Conservation (phyloP, 306 rosid genomes). For the Begonia masoniana region DNA sequence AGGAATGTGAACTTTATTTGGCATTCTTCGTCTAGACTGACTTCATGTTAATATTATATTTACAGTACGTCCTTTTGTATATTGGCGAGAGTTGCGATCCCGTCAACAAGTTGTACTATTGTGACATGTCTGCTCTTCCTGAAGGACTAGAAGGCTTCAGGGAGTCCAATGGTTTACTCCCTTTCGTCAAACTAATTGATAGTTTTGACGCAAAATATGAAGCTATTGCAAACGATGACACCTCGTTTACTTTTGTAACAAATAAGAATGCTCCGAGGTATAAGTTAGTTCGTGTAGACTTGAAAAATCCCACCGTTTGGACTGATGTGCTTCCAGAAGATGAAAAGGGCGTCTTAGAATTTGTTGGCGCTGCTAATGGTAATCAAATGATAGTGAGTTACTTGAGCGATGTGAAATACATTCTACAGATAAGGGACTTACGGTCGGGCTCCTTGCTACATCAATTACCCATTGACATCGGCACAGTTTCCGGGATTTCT, state of each 20-base stretch:
- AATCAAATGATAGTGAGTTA: slow-evolving; percentile 65
- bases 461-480: slow-evolving; percentile 79
- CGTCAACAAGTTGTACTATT: slow-evolving; percentile 78
- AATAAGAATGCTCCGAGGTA: slow-evolving; percentile 91
- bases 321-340: slow-evolving; percentile 59
- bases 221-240: slow-evolving; percentile 68
- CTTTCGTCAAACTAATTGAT: slow-evolving; percentile 65
- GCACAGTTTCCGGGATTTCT: slow-evolving; percentile 61
- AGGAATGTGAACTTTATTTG: no score
- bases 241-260: slow-evolving; percentile 59
- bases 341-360: slow-evolving; percentile 69
- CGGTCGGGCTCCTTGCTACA: slow-evolving; percentile 68
- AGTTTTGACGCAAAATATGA: slow-evolving; percentile 55
- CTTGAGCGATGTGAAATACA: slow-evolving; percentile 84
- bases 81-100: slow-evolving; percentile 79
- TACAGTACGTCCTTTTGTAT: slow-evolving; percentile 50
- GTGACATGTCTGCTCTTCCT: slow-evolving; percentile 57
- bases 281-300: slow-evolving; percentile 69
- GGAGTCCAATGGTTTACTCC: slow-evolving; percentile 49
- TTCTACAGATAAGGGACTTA: slow-evolving; percentile 74
- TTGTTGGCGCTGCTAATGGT: slow-evolving; percentile 68
- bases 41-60: slow-evolving; percentile 8
- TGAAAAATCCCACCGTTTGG: slow-evolving; percentile 69
- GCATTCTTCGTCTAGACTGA: background rate
- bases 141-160: slow-evolving; percentile 53